Conservation (phyloP, 2,329 filamentous ascomycete species). For the Alternaria viburni region DNA sequence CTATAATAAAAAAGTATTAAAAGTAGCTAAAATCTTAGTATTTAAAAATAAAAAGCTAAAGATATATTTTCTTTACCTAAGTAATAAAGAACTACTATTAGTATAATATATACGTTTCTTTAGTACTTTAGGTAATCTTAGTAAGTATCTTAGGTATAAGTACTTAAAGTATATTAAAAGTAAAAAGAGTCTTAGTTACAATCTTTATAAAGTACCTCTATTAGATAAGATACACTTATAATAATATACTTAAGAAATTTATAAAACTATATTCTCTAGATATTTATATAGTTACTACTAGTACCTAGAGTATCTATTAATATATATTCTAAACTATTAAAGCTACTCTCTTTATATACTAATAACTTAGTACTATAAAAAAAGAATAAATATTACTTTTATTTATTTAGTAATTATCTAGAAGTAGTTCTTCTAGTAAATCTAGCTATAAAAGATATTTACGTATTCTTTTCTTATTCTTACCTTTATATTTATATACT, state of each 20-base stretch:
- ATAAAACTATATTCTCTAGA: conserved; percentile 5
- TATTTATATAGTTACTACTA: conserved; percentile 3
- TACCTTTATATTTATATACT: neutral
- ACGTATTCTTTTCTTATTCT: neutral
- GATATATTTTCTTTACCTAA: conserved; percentile 23
- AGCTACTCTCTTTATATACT: neutral
- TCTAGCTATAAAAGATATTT: neutral
- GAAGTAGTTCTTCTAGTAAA: neutral
- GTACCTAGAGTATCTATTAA: neutral
- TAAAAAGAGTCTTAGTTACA: neutral
- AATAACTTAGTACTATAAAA: neutral
- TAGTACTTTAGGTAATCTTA: conserved; percentile 15
- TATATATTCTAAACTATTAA: neutral
- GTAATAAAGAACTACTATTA: conserved; percentile 10
- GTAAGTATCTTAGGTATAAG: conserved; percentile 21
- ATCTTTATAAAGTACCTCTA: conserved; percentile 11
- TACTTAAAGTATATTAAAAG: conserved; percentile 11
- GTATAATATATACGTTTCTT: conserved; percentile 12
- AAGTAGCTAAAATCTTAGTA: conserved; percentile 14
- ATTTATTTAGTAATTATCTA: neutral
- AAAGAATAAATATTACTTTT: neutral
- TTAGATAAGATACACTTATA: conserved; percentile 10
- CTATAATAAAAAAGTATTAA: conserved; percentile 13
- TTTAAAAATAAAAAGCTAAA: conserved; percentile 20
- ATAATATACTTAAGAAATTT: conserved; percentile 9